phyloP scores from a whole-genome alignment of 306 rosid species.

The Boehmeria nivea region DNA sequence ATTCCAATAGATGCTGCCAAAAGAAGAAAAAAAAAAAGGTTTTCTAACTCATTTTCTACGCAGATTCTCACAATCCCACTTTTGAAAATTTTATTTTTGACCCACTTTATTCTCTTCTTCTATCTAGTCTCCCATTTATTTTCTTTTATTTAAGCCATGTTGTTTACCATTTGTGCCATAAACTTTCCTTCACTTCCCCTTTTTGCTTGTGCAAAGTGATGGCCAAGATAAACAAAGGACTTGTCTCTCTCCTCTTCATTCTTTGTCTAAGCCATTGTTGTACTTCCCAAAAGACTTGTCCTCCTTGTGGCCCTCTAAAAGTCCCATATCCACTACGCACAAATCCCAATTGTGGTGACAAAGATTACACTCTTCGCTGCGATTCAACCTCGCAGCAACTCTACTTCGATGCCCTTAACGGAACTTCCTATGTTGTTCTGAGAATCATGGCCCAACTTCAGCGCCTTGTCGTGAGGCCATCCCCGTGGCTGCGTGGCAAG shows the following conservation, averaged over 20 bases:
- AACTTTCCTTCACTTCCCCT: slow-evolving; percentile 29
- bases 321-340: slow-evolving; percentile 90
- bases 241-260: slow-evolving; percentile 33
- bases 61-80: slow-evolving; percentile 47
- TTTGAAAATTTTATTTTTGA: slow-evolving; percentile 19
- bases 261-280: slow-evolving; percentile 27
- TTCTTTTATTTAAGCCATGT: slow-evolving; percentile 12
- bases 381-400: slow-evolving; percentile 49
- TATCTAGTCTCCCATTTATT: slow-evolving; percentile 18
- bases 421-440: slow-evolving; percentile 57
- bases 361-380: slow-evolving; percentile 55
- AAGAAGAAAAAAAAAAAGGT: background rate
- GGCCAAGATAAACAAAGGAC: slow-evolving; percentile 31
- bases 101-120: slow-evolving; percentile 54
- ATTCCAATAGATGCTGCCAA: too few relatives aligned
- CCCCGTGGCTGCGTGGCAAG: slow-evolving; percentile 62
- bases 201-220: too few relatives aligned
- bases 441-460: slow-evolving; percentile 41
- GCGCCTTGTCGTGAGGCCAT: slow-evolving; percentile 61
- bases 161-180: slow-evolving; percentile 25
- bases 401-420: slow-evolving; percentile 56
- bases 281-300: slow-evolving; percentile 62
- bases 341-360: slow-evolving; percentile 60
- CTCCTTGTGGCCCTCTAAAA: slow-evolving; percentile 63
- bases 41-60: slow-evolving; percentile 21